phyloP scores from a whole-genome alignment of 2,329 filamentous ascomycete species.

The Xylariaceae sp. region DNA sequence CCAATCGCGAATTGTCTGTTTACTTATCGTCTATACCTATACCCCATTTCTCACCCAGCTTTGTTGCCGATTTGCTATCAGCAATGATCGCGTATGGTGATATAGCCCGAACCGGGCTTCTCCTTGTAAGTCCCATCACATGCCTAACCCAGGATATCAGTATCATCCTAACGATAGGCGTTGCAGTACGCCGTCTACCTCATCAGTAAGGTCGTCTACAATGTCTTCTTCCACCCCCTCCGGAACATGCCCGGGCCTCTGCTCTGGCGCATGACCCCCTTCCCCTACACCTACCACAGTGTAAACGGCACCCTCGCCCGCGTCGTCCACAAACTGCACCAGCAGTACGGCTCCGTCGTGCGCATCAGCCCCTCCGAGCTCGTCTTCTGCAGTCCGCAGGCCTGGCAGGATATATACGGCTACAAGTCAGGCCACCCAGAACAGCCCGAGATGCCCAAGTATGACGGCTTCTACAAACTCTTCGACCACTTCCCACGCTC shows the following conservation, averaged over 20 bases:
- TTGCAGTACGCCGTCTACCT: slow-evolving; percentile 9
- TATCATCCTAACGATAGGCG: neutral
- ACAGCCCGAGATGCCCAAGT: slow-evolving; percentile 30
- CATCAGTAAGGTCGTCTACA: slow-evolving; percentile 9
- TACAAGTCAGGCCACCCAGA: slow-evolving; percentile 23
- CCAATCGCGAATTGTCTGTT: too few species aligned
- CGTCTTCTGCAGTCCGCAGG: slow-evolving; percentile 34
- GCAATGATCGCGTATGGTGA: neutral
- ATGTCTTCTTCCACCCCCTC: slow-evolving; percentile 29
- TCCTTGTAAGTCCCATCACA: slow-evolving; percentile 8
- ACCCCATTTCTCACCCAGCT: too few species aligned
- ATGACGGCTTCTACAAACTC: slow-evolving; percentile 24
- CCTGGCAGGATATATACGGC: slow-evolving; percentile 39
- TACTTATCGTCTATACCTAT: too few species aligned
- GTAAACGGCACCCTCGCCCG: slow-evolving; percentile 21
- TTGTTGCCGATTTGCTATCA: too few species aligned
- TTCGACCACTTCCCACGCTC: slow-evolving; percentile 23
- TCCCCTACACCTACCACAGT: slow-evolving; percentile 20
- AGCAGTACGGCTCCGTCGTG: slow-evolving; percentile 37
- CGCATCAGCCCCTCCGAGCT: slow-evolving; percentile 39
- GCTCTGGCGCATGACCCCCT: slow-evolving; percentile 19
- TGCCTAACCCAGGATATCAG: neutral
- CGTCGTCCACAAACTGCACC: slow-evolving; percentile 28
- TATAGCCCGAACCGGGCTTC: slow-evolving; percentile 12
- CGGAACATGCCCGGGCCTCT: slow-evolving; percentile 28